Evolutionary conservation across 1,284 basidiomycete species (phyloP).

Genomic region (Ceratorhiza oryzae-sativae): DNA sequence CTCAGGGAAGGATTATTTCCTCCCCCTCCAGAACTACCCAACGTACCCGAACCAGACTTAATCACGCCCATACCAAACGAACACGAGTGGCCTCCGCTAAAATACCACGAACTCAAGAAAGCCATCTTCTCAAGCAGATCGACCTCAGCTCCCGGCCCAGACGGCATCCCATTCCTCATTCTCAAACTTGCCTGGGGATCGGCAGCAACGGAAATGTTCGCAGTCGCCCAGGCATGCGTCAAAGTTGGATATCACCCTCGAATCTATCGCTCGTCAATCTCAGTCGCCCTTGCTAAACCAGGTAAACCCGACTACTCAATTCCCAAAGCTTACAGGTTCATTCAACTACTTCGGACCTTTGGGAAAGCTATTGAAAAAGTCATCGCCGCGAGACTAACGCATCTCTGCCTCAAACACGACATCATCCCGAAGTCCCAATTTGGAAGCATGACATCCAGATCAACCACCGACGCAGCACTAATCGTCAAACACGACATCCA

Average conservation of each 20-base stretch:
- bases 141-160: conserved; percentile 24
- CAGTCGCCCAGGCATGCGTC: not conserved
- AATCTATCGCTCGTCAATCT: conserved; percentile 44
- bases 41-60: not conserved
- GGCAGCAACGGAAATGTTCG: not conserved
- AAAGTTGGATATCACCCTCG: conserved; percentile 29
- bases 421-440: conserved; percentile 50
- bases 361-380: conserved; percentile 50
- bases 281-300: conserved; percentile 54
- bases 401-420: conserved; percentile 44
- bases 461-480: conserved; percentile 54
- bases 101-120: not conserved
- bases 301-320: conserved; percentile 51
- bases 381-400: conserved; percentile 46
- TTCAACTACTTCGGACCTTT: conserved; percentile 52
- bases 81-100: not conserved
- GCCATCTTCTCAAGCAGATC: not conserved
- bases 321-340: conserved; percentile 53
- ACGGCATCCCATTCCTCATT: conserved; percentile 1
- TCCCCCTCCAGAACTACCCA: not conserved
- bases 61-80: not conserved
- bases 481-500: conserved; percentile 48
- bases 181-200: conserved; percentile 17
- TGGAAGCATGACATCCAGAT: conserved; percentile 51
- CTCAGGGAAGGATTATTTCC: too few species aligned